Conservation (phyloP, 352 stramenopile genomes). For the Lagenidium sp. region DNA sequence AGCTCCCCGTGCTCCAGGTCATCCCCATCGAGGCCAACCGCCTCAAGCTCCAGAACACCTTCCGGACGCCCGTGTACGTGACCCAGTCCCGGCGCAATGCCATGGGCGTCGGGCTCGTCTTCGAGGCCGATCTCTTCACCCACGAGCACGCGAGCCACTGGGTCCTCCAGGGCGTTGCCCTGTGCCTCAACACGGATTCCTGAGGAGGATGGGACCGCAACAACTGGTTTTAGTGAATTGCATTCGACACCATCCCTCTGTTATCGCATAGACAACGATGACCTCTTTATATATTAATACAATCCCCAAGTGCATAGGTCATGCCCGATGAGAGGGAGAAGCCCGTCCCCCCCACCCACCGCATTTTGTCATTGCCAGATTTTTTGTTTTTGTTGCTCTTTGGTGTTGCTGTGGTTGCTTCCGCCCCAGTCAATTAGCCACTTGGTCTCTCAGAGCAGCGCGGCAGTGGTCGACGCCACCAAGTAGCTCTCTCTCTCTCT, state of each 20-base stretch:
- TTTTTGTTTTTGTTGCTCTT: too few relatives aligned
- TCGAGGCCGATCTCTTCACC: slow-evolving; percentile 90
- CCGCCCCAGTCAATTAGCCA: too few relatives aligned
- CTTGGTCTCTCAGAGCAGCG: too few relatives aligned
- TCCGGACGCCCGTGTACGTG: slow-evolving; percentile 94
- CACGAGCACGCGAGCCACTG: slow-evolving; percentile 90
- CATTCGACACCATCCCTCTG: neutral
- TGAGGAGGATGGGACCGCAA: too few relatives aligned
- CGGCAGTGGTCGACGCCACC: too few relatives aligned
- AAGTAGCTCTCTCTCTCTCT: neutral
- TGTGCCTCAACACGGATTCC: slow-evolving; percentile 90
- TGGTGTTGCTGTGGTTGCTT: too few relatives aligned
- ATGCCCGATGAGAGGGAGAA: too few relatives aligned
- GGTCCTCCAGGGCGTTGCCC: slow-evolving; percentile 92
- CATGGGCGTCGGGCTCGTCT: slow-evolving; percentile 94
- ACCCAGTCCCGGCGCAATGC: slow-evolving; percentile 91
- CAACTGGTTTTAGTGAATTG: too few relatives aligned
- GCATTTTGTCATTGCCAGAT: too few relatives aligned
- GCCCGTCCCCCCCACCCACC: too few relatives aligned
- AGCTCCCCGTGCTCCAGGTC: slow-evolving; percentile 92
- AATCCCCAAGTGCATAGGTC: too few relatives aligned
- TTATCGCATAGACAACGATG: neutral
- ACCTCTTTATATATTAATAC: neutral
- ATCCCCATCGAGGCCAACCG: slow-evolving; percentile 94
- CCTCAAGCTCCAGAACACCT: slow-evolving; percentile 93